Evolutionary conservation across 106 monocot species (phyloP).

Genomic region (Dendrobium officinale): DNA sequence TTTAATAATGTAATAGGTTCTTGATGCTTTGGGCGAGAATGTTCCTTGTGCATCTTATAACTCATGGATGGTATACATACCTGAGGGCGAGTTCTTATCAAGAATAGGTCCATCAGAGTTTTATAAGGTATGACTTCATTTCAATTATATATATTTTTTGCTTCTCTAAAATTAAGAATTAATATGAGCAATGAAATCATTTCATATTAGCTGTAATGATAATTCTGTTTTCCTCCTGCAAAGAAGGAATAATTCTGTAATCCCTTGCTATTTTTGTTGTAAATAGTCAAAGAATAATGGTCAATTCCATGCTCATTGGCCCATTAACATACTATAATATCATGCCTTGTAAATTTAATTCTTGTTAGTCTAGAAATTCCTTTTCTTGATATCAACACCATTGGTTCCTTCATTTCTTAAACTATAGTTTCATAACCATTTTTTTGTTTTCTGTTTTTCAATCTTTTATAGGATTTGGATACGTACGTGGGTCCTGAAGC

Average conservation of each 20-base stretch:
- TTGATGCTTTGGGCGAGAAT: conserved; percentile 92
- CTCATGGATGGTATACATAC: conserved; percentile 97
- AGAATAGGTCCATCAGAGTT: conserved; percentile 84
- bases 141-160: neutral
- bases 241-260: neutral
- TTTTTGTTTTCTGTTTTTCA: neutral
- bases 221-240: neutral
- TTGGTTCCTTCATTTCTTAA: neutral
- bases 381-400: neutral
- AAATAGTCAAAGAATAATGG: neutral
- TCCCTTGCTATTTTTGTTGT: neutral
- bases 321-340: neutral
- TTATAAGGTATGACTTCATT: conserved; percentile 45
- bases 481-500: conserved; percentile 57
- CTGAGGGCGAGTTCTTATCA: conserved; percentile 90
- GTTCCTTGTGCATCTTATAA: conserved; percentile 78
- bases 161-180: neutral
- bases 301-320: neutral
- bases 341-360: neutral
- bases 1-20: conserved; percentile 37
- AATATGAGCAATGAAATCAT: neutral
- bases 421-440: neutral
- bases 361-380: neutral
- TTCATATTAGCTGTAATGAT: neutral
- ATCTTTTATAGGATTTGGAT: conserved; percentile 61